phyloP scores from a whole-genome alignment of 208 protist species.

The Leishmania gerbilli region DNA sequence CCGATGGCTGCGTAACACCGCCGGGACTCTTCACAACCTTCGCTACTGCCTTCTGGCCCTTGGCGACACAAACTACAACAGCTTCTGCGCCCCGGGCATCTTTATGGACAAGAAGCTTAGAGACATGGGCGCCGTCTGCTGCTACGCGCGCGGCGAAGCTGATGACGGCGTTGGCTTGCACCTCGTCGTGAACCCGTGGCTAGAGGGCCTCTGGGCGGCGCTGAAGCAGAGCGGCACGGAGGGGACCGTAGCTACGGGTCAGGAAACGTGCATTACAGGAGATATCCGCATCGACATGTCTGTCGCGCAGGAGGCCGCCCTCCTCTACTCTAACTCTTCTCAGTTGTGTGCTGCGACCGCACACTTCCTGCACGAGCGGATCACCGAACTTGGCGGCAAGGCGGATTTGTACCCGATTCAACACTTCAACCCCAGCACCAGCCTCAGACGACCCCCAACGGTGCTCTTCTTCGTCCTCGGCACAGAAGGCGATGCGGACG shows the following conservation, averaged over 20 bases:
- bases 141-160: conserved; percentile 64
- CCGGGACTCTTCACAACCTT: conserved; percentile 32
- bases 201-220: conserved; percentile 41
- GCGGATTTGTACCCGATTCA: conserved; percentile 49
- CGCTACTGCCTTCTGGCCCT: conserved; percentile 68
- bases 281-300: conserved; percentile 34
- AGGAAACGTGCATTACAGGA: conserved; percentile 4
- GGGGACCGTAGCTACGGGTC: neutral
- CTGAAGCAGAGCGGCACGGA: conserved; percentile 13
- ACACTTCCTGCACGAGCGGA: conserved; percentile 50
- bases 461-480: conserved; percentile 48
- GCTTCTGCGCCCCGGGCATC: conserved; percentile 65
- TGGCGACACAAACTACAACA: conserved; percentile 84
- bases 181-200: conserved; percentile 74
- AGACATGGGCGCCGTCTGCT: conserved; percentile 54
- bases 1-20: conserved; percentile 56
- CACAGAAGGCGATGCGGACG: conserved; percentile 33
- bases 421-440: conserved; percentile 30
- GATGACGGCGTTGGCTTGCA: conserved; percentile 76
- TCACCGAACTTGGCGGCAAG: conserved; percentile 49
- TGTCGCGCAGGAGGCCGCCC: conserved; percentile 40
- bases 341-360: conserved; percentile 39
- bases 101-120: conserved; percentile 59
- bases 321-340: conserved; percentile 53
- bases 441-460: conserved; percentile 25